These are phyloP conservation scores for Raphanus sativus DNA, from an alignment of 345 rosid genomes.

Conservation along the genomic window DNA sequence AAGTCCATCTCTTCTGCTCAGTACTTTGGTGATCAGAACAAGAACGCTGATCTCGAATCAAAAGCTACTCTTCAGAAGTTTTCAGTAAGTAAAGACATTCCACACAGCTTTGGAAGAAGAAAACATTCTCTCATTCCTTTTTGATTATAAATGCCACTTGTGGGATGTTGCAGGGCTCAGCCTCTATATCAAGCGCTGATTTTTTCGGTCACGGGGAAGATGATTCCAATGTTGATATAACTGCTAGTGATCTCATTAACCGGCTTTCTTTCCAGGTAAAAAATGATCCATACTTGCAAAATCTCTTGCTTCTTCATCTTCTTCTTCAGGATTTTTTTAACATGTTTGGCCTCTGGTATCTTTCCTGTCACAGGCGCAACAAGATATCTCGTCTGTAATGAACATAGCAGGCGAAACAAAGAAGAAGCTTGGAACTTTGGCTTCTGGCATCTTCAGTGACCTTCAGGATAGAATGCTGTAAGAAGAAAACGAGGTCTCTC, in stretches of 20 bases:
- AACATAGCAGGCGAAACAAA: slow-evolving; percentile 97
- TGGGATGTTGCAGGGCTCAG: slow-evolving; percentile 56
- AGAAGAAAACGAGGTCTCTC: slow-evolving; percentile 26
- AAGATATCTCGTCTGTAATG: slow-evolving; percentile 84
- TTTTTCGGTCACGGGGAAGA: slow-evolving; percentile 72
- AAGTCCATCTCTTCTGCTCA: slow-evolving; percentile 97
- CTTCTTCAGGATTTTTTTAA: not conserved
- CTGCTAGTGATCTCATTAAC: slow-evolving; percentile 85
- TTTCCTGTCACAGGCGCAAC: slow-evolving; percentile 67
- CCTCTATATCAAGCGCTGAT: slow-evolving; percentile 96
- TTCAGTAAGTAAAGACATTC: slow-evolving; percentile 53
- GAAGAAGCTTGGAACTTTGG: slow-evolving; percentile 86
- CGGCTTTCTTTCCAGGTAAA: slow-evolving; percentile 92
- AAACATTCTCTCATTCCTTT: not conserved
- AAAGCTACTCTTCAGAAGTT: slow-evolving; percentile 90
- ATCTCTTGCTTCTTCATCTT: not conserved
- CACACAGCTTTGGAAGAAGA: not conserved
- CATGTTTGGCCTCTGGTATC: slow-evolving; percentile 5
- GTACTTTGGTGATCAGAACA: slow-evolving; percentile 76
- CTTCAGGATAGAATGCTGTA: slow-evolving; percentile 93
- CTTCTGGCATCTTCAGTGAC: slow-evolving; percentile 78
- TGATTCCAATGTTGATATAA: slow-evolving; percentile 61
- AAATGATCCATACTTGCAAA: not conserved
- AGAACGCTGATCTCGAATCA: slow-evolving; percentile 59
- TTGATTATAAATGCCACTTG: not conserved